Base-by-base conservation (phyloP, 306 rosid species). In the Geum urbanum region DNA sequence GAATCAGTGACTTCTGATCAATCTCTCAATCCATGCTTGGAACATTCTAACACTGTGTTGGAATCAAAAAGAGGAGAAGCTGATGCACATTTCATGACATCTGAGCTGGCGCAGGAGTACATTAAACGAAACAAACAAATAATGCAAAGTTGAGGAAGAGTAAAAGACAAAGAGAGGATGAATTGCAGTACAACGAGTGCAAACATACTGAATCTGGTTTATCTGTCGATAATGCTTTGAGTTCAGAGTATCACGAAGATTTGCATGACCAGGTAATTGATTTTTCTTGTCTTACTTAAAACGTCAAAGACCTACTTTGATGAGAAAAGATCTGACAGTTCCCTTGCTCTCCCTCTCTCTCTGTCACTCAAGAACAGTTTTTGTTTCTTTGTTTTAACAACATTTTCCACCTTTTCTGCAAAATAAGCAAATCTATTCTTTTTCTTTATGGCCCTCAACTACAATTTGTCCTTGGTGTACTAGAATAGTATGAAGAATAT, bases 261-360 rank as follows among this genome's bases (percentile, higher is more conserved):
- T 79, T 76, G 69, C 76, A 27, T 67, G 69, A 70, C 50, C 82
- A 70, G 88, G 92, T 88, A 83, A 74, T 32, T 8, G 9, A 9
- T 15, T 41, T 22, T 43, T 70, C 49, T 50, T 24, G 24, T 37
- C 43, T 52, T 40, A 22, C 6, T n/a, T 61, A 51, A 66, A 20
- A 48, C 3, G 43, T 24, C 24, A 32, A 63, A 37, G 15, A 46
- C 44, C 58, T 54, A 14, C 22, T 69, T 55, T 82, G 32, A 57
- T 49, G 27, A 58, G 45, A 54, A 65, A 20, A 48, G 46, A 64
- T 70, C 53, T 70, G 27, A 37, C 44, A 74, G 27, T 24, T 50
- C 35, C 46, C 69, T 19, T 70, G 37, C 41, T 24, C 56, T 6
- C 19, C 47, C 55, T 46, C 41, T 24, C 56, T 6, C 19, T 51